Percentiles rank a stretch among this genome's conserved stretches.
Conservation (phyloP, 2,329 filamentous ascomycete genomes). For the Diplodia scrobiculata region DNA sequence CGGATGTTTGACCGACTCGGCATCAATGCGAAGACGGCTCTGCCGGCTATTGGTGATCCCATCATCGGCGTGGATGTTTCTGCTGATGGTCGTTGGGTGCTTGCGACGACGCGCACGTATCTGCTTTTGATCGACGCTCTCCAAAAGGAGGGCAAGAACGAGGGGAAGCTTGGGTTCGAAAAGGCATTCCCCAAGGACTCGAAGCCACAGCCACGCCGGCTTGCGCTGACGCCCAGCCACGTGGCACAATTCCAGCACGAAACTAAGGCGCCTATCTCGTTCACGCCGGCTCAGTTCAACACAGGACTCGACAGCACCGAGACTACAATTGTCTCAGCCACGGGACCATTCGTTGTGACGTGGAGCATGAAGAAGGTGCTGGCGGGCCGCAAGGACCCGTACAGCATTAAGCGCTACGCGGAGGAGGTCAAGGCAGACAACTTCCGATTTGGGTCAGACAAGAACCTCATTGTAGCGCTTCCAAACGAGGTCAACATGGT, state of each 20-base stretch:
- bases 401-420: constrained; percentile 93
- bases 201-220: constrained; percentile 88
- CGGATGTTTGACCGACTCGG: constrained; percentile 94
- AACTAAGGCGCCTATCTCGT: constrained; percentile 80
- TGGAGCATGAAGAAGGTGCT: constrained; percentile 94
- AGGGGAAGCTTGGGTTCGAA: constrained; percentile 97
- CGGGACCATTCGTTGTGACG: constrained; percentile 93
- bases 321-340: constrained; percentile 94
- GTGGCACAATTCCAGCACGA: constrained; percentile 98
- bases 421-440: constrained; percentile 98
- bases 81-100: constrained; percentile 91
- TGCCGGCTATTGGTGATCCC: constrained; percentile 90
- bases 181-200: constrained; percentile 87
- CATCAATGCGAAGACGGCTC: constrained; percentile 95
- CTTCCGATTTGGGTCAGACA: constrained; percentile 95
- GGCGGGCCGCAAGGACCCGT: constrained; percentile 77
- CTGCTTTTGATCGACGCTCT: constrained; percentile 88
- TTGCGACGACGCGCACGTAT: constrained; percentile 92
- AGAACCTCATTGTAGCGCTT: constrained; percentile 95
- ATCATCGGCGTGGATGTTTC: constrained; percentile 95
- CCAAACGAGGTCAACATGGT: constrained; percentile 99
- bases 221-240: constrained; percentile 85
- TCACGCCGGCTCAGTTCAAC: constrained; percentile 93
- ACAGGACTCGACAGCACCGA: constrained; percentile 77
- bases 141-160: constrained; percentile 92